Evolutionary conservation across 2,329 filamentous ascomycete species (phyloP), one percentile per base, ranked within the genome.

Genomic region (Nannizziopsis arthrosporioides): DNA sequence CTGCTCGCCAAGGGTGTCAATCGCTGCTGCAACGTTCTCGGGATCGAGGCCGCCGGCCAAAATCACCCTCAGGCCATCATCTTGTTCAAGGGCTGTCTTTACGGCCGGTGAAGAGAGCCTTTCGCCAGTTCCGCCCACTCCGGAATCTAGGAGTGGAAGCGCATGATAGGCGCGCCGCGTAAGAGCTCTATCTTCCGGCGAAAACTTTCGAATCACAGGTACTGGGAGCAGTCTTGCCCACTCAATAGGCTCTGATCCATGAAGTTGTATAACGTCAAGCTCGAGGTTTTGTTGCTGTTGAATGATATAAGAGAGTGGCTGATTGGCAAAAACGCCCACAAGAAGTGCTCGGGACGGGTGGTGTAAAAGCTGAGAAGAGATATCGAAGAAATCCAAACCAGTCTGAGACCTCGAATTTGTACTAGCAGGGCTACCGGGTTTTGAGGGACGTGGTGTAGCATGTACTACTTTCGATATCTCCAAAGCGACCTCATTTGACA

Each of bases 261-360:
- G 92, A 1, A 98, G 76, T 62, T 98, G 92, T 5, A 98, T 85
- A 46, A 94, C 70, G 62, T 98, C 92, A 38, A 98, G 77, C 40
- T 76, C 73, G 55, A 94, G 80, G 10, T 80, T 72, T 54, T 78
- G 78, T 57, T 93, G 85, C 63, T 90, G 80, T 53, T 81, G 76
- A 44, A 96, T 72, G 5, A 98, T 74, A 57, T 94, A 87, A 32
- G 79, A 77, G 8, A 98, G 73, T 0, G 90, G 80, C 61, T 96
- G 90, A 63, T 95, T 85, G 58, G 85, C 83, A 70, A 98, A 98
- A 1, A 98, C 90, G 49, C 92, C 92, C 4, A 94, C 92, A 0
- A 98, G 74, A 2, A 92, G 74, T 0, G 90, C 82, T 8, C 84
- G 77, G 61, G 62, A 72, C 61, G 62, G 74, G 65, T 73, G 66